Conservation (phyloP, 169 alveolate genomes). For the Gregarina niphandrodes region DNA sequence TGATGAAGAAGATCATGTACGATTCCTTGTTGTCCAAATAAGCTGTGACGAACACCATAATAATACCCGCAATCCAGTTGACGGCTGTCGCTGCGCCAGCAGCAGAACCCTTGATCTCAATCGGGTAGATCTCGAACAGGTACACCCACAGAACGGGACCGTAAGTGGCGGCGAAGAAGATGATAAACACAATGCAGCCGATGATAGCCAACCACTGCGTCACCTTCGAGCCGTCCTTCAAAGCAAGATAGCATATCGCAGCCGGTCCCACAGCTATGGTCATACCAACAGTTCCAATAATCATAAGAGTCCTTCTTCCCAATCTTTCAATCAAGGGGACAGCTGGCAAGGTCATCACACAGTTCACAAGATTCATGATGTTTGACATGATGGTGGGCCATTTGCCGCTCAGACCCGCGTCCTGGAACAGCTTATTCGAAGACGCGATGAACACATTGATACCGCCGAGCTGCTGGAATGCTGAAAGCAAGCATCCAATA, state of each 20-base stretch:
- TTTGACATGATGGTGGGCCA: slow-evolving; percentile 22
- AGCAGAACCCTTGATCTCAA: slow-evolving; percentile 39
- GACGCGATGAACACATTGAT: slow-evolving; percentile 34
- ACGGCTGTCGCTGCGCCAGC: slow-evolving; percentile 24
- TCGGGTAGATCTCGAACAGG: slow-evolving; percentile 36
- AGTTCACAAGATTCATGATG: slow-evolving; percentile 15
- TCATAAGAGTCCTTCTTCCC: slow-evolving; percentile 33
- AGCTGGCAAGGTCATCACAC: slow-evolving; percentile 21
- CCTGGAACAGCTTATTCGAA: slow-evolving; percentile 28
- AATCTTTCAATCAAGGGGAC: slow-evolving; percentile 29
- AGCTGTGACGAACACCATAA: slow-evolving; percentile 33
- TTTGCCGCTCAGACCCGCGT: slow-evolving; percentile 18
- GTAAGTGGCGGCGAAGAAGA: slow-evolving; percentile 33
- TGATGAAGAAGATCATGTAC: slow-evolving; percentile 20
- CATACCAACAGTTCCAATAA: slow-evolving; percentile 24
- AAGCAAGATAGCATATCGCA: slow-evolving; percentile 15
- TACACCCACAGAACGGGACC: slow-evolving; percentile 45
- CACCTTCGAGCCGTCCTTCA: background rate
- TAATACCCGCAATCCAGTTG: slow-evolving; percentile 36
- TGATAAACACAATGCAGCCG: slow-evolving; percentile 29
- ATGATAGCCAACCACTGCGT: slow-evolving; percentile 14
- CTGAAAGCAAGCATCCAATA: slow-evolving; percentile 25
- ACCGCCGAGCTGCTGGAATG: slow-evolving; percentile 37
- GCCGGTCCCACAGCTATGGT: slow-evolving; percentile 28
- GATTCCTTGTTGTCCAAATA: slow-evolving; percentile 19